These are phyloP conservation scores for Phaseolus coccineus DNA, from an alignment of 331 rosid species.

Conservation along the genomic window DNA sequence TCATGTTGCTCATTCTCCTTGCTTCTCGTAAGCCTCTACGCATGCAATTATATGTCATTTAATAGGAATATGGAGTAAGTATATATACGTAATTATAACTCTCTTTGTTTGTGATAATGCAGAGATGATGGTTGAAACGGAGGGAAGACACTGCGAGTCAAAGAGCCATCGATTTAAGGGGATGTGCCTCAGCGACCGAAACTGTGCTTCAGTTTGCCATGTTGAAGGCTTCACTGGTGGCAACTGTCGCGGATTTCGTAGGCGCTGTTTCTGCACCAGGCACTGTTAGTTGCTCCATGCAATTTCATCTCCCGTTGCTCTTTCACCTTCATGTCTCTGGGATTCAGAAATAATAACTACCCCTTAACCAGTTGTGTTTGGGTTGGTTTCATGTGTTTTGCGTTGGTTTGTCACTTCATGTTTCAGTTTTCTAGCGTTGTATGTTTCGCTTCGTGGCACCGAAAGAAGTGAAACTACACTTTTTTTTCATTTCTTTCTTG, in stretches of 20 bases:
- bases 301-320: not conserved
- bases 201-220: slow-evolving; percentile 63
- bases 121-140: slow-evolving; percentile 52
- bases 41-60: not conserved
- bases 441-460: not conserved
- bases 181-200: slow-evolving; percentile 49
- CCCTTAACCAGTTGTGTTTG: not conserved
- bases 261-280: slow-evolving; percentile 70
- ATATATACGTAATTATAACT: not conserved
- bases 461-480: not conserved
- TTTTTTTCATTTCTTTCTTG: not conserved
- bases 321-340: not conserved
- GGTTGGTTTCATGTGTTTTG: not conserved
- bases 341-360: not conserved
- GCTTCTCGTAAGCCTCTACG: slow-evolving; percentile 59
- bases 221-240: slow-evolving; percentile 72
- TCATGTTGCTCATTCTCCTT: slow-evolving; percentile 53
- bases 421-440: not conserved
- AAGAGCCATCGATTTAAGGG: slow-evolving; percentile 65
- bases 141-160: slow-evolving; percentile 67
- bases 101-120: slow-evolving; percentile 24
- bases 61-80: not conserved
- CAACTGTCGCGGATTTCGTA: slow-evolving; percentile 59
- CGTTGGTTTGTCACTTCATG: not conserved
- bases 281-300: slow-evolving; percentile 41